Conservation (phyloP, 257 asterid species). For the Osmanthus fragrans region DNA sequence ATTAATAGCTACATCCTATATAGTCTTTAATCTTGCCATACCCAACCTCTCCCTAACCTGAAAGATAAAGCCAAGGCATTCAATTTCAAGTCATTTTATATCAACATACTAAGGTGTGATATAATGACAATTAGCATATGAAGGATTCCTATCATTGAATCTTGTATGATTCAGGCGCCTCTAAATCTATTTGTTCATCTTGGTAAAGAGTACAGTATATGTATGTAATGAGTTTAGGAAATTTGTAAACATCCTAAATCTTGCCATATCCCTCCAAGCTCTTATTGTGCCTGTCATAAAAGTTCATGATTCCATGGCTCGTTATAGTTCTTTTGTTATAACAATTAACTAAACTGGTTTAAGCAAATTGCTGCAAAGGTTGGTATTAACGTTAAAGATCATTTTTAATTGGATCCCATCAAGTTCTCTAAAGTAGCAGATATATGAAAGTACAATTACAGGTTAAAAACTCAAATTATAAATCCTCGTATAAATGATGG, state of each 20-base stretch:
- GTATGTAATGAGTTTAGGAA: neutral
- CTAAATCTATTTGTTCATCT: constrained; percentile 9
- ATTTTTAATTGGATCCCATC: neutral
- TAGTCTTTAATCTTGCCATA: neutral
- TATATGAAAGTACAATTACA: neutral
- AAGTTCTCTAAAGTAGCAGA: neutral
- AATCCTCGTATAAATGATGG: neutral
- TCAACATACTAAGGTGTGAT: constrained; percentile 1
- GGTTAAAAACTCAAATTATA: neutral
- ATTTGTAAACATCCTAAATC: neutral
- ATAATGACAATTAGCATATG: neutral
- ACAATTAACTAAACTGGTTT: neutral
- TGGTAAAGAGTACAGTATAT: neutral
- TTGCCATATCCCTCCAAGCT: neutral
- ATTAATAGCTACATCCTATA: neutral
- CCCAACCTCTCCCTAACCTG: neutral
- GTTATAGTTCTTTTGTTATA: neutral
- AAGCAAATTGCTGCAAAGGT: neutral
- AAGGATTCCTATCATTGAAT: neutral
- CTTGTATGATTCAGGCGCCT: neutral
- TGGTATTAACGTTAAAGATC: neutral
- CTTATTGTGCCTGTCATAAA: neutral
- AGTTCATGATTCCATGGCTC: neutral
- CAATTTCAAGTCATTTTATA: constrained; percentile 6
- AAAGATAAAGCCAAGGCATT: neutral